Evolutionary conservation across 2,329 filamentous ascomycete species (phyloP).

Genomic region (Fusarium falciforme): DNA sequence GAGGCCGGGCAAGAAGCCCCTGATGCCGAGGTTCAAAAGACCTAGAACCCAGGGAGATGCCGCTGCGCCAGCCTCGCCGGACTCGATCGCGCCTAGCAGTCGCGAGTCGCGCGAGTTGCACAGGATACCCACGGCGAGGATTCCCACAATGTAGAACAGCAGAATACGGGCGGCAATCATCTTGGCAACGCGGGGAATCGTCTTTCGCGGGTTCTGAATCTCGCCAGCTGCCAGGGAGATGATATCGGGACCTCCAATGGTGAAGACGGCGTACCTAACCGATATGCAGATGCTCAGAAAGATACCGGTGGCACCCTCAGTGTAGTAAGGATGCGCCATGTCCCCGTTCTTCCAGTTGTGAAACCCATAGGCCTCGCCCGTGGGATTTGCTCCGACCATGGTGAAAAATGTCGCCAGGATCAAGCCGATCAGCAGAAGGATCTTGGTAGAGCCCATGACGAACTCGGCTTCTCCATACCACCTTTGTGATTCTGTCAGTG

Average conservation of each 20-base stretch:
- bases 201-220: slow-evolving; percentile 71
- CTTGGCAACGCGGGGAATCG: slow-evolving; percentile 77
- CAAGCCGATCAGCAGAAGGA: slow-evolving; percentile 62
- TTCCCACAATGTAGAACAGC: slow-evolving; percentile 74
- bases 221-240: slow-evolving; percentile 68
- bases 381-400: slow-evolving; percentile 76
- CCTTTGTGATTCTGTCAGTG: not conserved
- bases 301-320: slow-evolving; percentile 64
- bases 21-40: slow-evolving; percentile 54
- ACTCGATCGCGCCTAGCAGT: slow-evolving; percentile 56
- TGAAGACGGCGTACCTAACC: slow-evolving; percentile 76
- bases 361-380: slow-evolving; percentile 70
- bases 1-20: slow-evolving; percentile 60
- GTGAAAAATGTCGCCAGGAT: slow-evolving; percentile 73
- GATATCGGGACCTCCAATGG: slow-evolving; percentile 75
- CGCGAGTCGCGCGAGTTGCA: slow-evolving; percentile 61
- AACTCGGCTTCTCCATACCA: slow-evolving; percentile 59
- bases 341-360: slow-evolving; percentile 60
- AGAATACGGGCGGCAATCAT: slow-evolving; percentile 79
- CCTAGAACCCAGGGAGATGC: slow-evolving; percentile 71
- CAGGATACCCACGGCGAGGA: slow-evolving; percentile 66
- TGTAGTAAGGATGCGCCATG: slow-evolving; percentile 49
- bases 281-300: slow-evolving; percentile 68
- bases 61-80: slow-evolving; percentile 63
- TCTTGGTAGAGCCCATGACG: slow-evolving; percentile 68